Evolutionary conservation across 768 basidiomycete genomes (phyloP).

Genomic region (Tricholoma terreum): DNA sequence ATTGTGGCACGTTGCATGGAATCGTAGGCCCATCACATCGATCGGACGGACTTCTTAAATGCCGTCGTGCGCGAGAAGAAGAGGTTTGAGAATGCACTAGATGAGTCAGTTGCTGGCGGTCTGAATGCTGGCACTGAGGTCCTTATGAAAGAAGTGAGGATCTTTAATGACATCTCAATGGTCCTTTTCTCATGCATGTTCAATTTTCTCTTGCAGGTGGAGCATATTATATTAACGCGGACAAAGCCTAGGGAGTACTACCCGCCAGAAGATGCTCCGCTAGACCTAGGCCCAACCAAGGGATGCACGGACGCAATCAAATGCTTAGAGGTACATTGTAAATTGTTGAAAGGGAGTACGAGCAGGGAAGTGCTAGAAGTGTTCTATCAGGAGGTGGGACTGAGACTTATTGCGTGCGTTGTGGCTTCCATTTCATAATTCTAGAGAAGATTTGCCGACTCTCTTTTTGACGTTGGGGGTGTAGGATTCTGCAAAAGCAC

Average conservation of each 20-base stretch:
- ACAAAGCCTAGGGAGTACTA: conserved; percentile 89
- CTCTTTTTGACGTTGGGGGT: not conserved
- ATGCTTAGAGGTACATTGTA: conserved; percentile 89
- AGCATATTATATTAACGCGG: conserved; percentile 82
- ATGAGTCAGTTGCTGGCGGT: conserved; percentile 91
- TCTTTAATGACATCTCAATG: not conserved
- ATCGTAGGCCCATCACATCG: conserved; percentile 76
- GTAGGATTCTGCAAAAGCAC: conserved; percentile 93
- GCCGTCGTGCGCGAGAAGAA: conserved; percentile 95
- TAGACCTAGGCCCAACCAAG: conserved; percentile 83
- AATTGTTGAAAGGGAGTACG: conserved; percentile 87
- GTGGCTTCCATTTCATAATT: not conserved
- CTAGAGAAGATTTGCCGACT: not conserved
- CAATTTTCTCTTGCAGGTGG: conserved; percentile 59
- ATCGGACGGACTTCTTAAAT: conserved; percentile 91
- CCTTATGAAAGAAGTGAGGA: conserved; percentile 83
- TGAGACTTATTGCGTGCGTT: conserved; percentile 77
- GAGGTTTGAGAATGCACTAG: conserved; percentile 86
- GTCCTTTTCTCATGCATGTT: not conserved
- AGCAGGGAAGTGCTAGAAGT: conserved; percentile 96
- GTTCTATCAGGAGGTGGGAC: conserved; percentile 96
- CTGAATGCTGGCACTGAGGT: conserved; percentile 95
- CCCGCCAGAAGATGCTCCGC: conserved; percentile 71
- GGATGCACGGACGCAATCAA: conserved; percentile 89
- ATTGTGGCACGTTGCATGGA: not conserved